phyloP scores from a whole-genome alignment of 1,139 yeast genomes.

The Saccharomyces uvarum region DNA sequence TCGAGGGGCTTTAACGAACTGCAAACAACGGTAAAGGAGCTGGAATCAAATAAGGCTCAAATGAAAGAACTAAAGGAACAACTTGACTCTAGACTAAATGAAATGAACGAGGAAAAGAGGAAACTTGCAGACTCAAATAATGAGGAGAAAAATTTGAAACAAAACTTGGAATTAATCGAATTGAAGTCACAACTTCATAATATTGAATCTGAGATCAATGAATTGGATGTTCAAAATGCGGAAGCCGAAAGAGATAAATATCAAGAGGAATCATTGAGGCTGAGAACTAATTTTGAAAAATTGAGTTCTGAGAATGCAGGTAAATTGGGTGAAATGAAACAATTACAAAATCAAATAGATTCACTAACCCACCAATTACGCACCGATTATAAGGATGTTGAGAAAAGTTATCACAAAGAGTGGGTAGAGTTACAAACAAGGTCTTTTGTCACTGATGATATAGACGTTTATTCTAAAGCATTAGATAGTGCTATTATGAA shows the following conservation, averaged over 20 bases:
- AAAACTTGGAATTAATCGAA: slow-evolving; percentile 46
- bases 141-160: slow-evolving; percentile 46
- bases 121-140: slow-evolving; percentile 42
- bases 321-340: slow-evolving; percentile 77
- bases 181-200: slow-evolving; percentile 34
- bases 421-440: slow-evolving; percentile 75
- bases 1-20: background rate
- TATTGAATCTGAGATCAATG: slow-evolving; percentile 35
- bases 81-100: slow-evolving; percentile 16
- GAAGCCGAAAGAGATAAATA: slow-evolving; percentile 56
- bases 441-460: slow-evolving; percentile 72
- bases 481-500: slow-evolving; percentile 91
- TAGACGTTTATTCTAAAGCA: slow-evolving; percentile 75
- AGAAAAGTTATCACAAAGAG: slow-evolving; percentile 55
- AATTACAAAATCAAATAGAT: slow-evolving; percentile 64
- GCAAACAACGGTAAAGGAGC: slow-evolving; percentile 2
- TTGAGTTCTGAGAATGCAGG: slow-evolving; percentile 68
- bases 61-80: slow-evolving; percentile 8
- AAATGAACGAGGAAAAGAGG: slow-evolving; percentile 31
- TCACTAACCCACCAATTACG: slow-evolving; percentile 50
- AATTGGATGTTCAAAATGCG: slow-evolving; percentile 53
- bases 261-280: slow-evolving; percentile 46
- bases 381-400: slow-evolving; percentile 65
- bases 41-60: slow-evolving; percentile 1
- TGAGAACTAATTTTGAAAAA: slow-evolving; percentile 50